These are phyloP conservation scores for Phylloporus sp. DNA, from an alignment of 768 basidiomycete species.

Conservation along the genomic window DNA sequence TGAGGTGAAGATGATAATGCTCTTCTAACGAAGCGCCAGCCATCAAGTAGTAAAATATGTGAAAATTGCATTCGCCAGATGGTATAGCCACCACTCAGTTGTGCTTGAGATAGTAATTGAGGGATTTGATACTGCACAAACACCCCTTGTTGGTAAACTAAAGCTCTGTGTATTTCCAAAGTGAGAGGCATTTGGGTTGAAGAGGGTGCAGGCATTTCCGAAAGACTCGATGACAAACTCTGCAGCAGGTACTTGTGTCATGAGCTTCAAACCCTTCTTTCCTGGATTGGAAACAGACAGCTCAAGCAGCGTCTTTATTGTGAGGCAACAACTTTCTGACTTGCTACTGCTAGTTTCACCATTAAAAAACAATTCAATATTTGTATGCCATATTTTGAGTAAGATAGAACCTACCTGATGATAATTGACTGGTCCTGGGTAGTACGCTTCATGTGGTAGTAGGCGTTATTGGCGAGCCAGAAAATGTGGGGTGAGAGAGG, in stretches of 20 bases:
- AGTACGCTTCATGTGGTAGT: conserved; percentile 94
- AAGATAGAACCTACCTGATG: conserved; percentile 56
- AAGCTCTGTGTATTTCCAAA: conserved; percentile 98
- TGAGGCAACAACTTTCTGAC: conserved; percentile 84
- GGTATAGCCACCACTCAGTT: conserved; percentile 84
- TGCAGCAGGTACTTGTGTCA: conserved; percentile 79
- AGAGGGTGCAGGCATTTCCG: conserved; percentile 85
- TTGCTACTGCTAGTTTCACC: conserved; percentile 94
- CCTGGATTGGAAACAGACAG: conserved; percentile 82
- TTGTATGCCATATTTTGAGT: neutral
- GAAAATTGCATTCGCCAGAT: conserved; percentile 93
- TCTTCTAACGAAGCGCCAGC: conserved; percentile 89
- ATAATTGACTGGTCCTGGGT: conserved; percentile 89
- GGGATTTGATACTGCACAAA: conserved; percentile 84
- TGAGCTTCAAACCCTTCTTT: conserved; percentile 92
- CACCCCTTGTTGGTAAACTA: conserved; percentile 94
- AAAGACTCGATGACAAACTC: conserved; percentile 96
- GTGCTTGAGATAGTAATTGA: conserved; percentile 94
- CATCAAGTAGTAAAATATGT: conserved; percentile 96
- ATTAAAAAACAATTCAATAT: conserved; percentile 36
- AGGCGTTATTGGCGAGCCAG: conserved; percentile 84
- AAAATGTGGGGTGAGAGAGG: conserved; percentile 83
- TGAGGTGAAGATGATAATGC: conserved; percentile 77
- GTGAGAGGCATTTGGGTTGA: conserved; percentile 92
- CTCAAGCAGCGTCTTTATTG: conserved; percentile 89